These are phyloP conservation scores for Pseudocercospora fuligena DNA, from an alignment of 2,329 filamentous ascomycete species.

Conservation along the genomic window DNA sequence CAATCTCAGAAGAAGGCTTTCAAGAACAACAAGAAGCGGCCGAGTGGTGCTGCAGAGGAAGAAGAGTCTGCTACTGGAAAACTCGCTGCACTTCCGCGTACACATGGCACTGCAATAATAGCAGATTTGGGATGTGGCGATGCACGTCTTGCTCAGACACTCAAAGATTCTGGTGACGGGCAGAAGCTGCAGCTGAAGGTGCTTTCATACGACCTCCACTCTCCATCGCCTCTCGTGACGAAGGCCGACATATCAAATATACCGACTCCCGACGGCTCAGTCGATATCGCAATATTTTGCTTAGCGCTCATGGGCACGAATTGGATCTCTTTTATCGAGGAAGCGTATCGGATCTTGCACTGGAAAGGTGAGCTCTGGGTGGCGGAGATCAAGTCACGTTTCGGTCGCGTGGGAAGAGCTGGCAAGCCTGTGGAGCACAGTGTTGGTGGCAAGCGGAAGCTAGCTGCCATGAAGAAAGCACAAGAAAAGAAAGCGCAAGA, in stretches of 20 bases:
- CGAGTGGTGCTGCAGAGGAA: slow-evolving; percentile 40
- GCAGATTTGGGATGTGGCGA: slow-evolving; percentile 95
- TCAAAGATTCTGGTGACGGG: slow-evolving; percentile 61
- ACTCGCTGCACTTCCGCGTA: slow-evolving; percentile 66
- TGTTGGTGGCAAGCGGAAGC: slow-evolving; percentile 67
- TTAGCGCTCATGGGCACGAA: slow-evolving; percentile 98
- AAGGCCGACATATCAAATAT: slow-evolving; percentile 86
- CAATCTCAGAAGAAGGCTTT: slow-evolving; percentile 41
- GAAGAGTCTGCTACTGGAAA: slow-evolving; percentile 34
- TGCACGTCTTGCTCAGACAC: slow-evolving; percentile 73
- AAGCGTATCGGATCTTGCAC: slow-evolving; percentile 87
- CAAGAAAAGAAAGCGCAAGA: slow-evolving; percentile 54
- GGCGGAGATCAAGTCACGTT: slow-evolving; percentile 93
- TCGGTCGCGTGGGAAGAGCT: slow-evolving; percentile 64
- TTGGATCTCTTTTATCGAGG: slow-evolving; percentile 95
- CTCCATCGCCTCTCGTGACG: slow-evolving; percentile 75
- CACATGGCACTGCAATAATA: slow-evolving; percentile 73
- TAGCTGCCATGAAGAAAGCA: slow-evolving; percentile 43
- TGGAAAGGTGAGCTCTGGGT: slow-evolving; percentile 98
- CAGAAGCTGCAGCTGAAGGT: slow-evolving; percentile 74
- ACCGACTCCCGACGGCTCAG: slow-evolving; percentile 72
- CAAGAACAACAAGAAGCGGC: slow-evolving; percentile 44
- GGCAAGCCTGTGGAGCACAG: slow-evolving; percentile 66
- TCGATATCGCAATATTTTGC: slow-evolving; percentile 92
- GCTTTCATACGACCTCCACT: slow-evolving; percentile 85